phyloP scores from a whole-genome alignment of 768 basidiomycete genomes.

The Pulveroboletus ravenelii region DNA sequence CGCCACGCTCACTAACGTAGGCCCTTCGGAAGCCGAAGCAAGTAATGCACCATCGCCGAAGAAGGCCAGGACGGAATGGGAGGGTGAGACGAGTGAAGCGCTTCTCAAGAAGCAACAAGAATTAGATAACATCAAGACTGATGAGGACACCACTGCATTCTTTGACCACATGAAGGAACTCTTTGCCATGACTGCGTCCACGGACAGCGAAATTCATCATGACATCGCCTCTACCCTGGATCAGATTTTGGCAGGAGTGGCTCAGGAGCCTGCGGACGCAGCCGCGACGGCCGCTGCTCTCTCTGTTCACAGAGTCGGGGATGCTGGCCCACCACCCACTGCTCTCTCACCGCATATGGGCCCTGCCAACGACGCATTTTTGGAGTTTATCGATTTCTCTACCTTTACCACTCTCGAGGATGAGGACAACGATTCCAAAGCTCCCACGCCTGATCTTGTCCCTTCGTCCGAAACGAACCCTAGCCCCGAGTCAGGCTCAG shows the following conservation, averaged over 20 bases:
- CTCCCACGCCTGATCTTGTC: conserved; percentile 71
- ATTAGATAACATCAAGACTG: conserved; percentile 50
- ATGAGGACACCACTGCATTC: conserved; percentile 61
- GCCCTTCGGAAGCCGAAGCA: conserved; percentile 29
- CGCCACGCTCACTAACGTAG: conserved; percentile 24
- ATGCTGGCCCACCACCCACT: conserved; percentile 29
- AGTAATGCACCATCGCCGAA: conserved; percentile 65
- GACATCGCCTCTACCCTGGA: conserved; percentile 59
- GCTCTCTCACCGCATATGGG: conserved; percentile 33
- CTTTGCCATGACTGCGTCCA: conserved; percentile 44
- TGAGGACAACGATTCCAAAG: conserved; percentile 62
- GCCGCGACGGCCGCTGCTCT: conserved; percentile 29
- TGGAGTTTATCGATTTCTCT: conserved; percentile 67
- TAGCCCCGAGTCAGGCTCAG: conserved; percentile 71
- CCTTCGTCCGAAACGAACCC: conserved; percentile 68
- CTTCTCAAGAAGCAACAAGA: conserved; percentile 39
- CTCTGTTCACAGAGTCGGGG: conserved; percentile 23
- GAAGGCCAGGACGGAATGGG: conserved; percentile 68
- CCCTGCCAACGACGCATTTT: conserved; percentile 34
- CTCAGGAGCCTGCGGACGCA: conserved; percentile 35
- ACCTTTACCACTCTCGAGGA: conserved; percentile 47
- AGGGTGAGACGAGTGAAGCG: conserved; percentile 51
- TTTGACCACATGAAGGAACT: conserved; percentile 61
- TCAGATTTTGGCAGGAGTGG: conserved; percentile 57
- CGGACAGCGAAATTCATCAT: conserved; percentile 37